phyloP scores from a whole-genome alignment of 306 rosid genomes.

The Dicorynia guianensis region DNA sequence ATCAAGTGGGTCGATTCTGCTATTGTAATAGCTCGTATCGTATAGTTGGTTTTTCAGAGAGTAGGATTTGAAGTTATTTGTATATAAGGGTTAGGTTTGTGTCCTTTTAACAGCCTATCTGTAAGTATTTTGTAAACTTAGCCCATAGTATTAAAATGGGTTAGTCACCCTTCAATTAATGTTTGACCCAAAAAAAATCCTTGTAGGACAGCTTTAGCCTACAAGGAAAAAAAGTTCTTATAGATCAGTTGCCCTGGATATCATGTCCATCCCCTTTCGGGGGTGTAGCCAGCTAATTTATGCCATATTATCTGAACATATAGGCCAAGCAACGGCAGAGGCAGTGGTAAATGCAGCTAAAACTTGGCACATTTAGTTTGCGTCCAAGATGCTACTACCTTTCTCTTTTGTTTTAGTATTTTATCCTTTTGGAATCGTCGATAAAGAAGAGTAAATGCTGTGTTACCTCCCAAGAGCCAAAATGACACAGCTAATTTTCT shows the following conservation, averaged over 20 bases:
- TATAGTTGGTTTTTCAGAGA: no score
- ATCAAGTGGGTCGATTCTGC: not conserved
- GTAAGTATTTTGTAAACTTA: no score
- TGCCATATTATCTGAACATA: not conserved
- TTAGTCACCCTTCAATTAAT: no score
- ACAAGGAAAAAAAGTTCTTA: no score
- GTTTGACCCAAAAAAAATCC: no score
- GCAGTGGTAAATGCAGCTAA: not conserved
- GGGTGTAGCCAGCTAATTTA: not conserved
- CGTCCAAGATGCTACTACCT: not conserved
- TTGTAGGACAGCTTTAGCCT: no score
- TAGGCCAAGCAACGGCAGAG: not conserved
- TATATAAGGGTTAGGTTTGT: no score
- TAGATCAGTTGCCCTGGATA: not conserved
- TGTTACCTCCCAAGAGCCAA: conserved; percentile 5
- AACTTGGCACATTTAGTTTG: conserved; percentile 21
- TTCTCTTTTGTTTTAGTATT: not conserved
- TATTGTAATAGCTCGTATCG: no score
- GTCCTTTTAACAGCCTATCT: no score
- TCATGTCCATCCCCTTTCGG: not conserved
- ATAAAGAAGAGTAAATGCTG: not conserved
- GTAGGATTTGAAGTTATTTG: no score
- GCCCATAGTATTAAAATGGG: no score
- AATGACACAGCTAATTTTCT: conserved; percentile 22
- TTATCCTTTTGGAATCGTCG: not conserved